Evolutionary conservation across 345 rosid species (phyloP), one percentile per base, ranked within the genome.

Genomic region (Corymbia maculata): DNA sequence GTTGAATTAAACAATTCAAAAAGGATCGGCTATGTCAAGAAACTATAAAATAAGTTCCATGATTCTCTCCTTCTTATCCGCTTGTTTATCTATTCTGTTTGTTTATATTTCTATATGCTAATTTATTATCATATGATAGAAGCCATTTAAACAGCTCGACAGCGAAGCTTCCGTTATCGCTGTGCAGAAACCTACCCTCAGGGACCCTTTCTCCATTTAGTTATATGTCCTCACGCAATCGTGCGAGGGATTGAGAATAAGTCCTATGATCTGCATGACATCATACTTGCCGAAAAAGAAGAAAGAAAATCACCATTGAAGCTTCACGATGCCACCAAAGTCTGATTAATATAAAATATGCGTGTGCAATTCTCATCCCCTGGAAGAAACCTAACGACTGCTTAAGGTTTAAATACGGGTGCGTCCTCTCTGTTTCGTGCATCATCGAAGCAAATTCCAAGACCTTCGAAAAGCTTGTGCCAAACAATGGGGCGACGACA

Each of bases 401-500:
- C 10, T 42, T 32, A 22, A 5, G 13, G 6, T 75, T 19, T 75
- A 75, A 19, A 42, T 75, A 36, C 82, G 28, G 82, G 44, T 26
- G 28, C 13, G 13, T 44, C 80, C 24, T 75, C 82, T 75, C 28
- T 44, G 22, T 36, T 36, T 75, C 82, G 14, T 42, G 49, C 82
- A 75, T 22, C 49, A 13, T 11, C 28, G 26, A 42, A 75, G 49
- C 82, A 75, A 22, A 22, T 19, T 42, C 8, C 49, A 17, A 42
- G 49, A 44, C 59, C 61, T 52, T 52, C 28, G 16, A 30, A 52
- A 85, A 19, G 26, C 21, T 55, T 19, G 42, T 15, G 21, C 47
- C 26, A 15, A 19, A 44, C 9, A 14, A 88, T 94, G 98, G 89
- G 85, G 3, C 89, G 92, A 52, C 75, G 85, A 26, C 85, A 14